Conservation (phyloP, 352 stramenopile genomes). For the Blastocystis sp. region DNA sequence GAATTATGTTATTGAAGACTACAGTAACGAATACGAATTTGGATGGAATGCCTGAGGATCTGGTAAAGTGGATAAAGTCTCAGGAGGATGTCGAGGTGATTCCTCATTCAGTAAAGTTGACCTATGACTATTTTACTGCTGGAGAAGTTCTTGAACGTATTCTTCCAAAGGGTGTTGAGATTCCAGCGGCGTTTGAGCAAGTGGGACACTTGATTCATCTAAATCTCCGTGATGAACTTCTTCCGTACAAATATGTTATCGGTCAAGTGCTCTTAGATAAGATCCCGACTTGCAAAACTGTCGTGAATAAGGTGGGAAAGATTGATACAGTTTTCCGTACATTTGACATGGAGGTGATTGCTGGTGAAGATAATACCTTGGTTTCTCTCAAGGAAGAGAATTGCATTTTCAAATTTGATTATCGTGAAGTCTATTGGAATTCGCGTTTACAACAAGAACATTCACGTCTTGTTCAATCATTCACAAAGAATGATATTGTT, state of each 20-base stretch:
- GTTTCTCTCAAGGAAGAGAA: conserved; percentile 78
- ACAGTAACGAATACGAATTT: background rate
- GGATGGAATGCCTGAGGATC: background rate
- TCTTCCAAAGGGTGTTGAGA: conserved; percentile 75
- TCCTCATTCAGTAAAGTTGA: conserved; percentile 29
- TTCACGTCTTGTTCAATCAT: conserved; percentile 72
- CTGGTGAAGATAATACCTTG: conserved; percentile 73
- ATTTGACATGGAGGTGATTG: conserved; percentile 81
- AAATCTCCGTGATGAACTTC: conserved; percentile 83
- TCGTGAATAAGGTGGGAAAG: conserved; percentile 92
- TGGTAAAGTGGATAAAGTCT: conserved; percentile 43
- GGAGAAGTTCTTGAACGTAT: conserved; percentile 66
- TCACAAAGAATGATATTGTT: conserved; percentile 70
- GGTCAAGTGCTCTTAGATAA: conserved; percentile 91
- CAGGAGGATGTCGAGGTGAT: conserved; percentile 42
- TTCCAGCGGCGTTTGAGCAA: conserved; percentile 86
- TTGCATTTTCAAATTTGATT: conserved; percentile 78
- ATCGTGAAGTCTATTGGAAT: conserved; percentile 81
- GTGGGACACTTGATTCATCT: conserved; percentile 92
- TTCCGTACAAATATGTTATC: conserved; percentile 91
- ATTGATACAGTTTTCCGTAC: conserved; percentile 85
- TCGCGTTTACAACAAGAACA: conserved; percentile 79
- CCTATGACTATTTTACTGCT: conserved; percentile 68
- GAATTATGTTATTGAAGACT: conserved; percentile 37
- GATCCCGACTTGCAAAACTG: conserved; percentile 82